Evolutionary conservation across 2,329 filamentous ascomycete species (phyloP).

Genomic region (Ampelomyces quisqualis): DNA sequence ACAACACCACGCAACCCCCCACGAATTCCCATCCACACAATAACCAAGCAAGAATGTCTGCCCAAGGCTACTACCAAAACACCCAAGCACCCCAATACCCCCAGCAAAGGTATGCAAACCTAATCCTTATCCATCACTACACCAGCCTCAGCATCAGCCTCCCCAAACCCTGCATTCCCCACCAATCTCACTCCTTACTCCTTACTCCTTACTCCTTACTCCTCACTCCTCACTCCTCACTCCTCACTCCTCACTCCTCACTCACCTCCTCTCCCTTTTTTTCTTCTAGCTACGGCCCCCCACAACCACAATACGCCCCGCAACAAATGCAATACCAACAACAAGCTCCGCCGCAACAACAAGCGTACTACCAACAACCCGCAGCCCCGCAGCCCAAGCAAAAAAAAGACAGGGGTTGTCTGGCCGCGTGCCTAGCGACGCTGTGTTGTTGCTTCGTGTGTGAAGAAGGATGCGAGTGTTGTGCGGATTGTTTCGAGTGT

Average conservation of each 20-base stretch:
- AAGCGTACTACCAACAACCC: conserved; percentile 54
- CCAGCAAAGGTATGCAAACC: conserved; percentile 32
- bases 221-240: neutral
- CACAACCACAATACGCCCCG: neutral
- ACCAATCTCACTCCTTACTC: too few relatives aligned
- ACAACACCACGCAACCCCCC: neutral
- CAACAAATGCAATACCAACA: conserved; percentile 7
- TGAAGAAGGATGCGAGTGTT: conserved; percentile 65
- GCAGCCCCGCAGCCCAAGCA: conserved; percentile 44
- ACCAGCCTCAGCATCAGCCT: neutral
- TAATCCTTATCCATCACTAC: neutral
- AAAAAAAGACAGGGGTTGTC: conserved; percentile 47
- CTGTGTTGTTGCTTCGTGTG: conserved; percentile 66
- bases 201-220: neutral
- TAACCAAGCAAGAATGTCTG: conserved; percentile 31
- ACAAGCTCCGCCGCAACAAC: conserved; percentile 11
- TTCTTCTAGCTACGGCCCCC: conserved; percentile 27
- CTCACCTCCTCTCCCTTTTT: neutral
- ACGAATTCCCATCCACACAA: neutral
- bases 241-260: neutral
- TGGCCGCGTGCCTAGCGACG: conserved; percentile 36
- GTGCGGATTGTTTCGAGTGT: conserved; percentile 59
- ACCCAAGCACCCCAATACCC: conserved; percentile 39
- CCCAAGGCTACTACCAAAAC: conserved; percentile 42
- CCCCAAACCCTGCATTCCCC: too few relatives aligned